These are phyloP conservation scores for Alectoria sarmentosa DNA, from an alignment of 495 filamentous ascomycete species.

Conservation along the genomic window DNA sequence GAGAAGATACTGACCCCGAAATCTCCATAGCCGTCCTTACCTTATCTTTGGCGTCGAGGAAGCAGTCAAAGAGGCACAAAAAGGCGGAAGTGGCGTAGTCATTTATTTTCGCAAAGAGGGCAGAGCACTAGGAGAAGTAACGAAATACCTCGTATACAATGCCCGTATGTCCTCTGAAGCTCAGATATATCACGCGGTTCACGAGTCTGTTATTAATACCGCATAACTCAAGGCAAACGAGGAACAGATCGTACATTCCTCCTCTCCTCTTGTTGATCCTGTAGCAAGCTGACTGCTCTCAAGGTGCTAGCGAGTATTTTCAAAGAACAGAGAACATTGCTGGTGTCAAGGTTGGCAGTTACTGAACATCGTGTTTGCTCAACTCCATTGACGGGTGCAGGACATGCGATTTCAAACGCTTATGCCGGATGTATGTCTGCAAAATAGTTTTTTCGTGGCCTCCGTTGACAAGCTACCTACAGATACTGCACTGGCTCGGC, in stretches of 20 bases:
- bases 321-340: constrained; percentile 95
- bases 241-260: constrained; percentile 26
- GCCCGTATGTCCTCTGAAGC: constrained; percentile 51
- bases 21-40: constrained; percentile 56
- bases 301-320: constrained; percentile 92
- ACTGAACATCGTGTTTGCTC: constrained; percentile 16
- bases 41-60: constrained; percentile 95
- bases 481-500: constrained; percentile 93
- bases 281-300: background rate
- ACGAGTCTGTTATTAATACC: constrained; percentile 11
- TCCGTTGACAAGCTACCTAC: constrained; percentile 22
- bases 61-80: constrained; percentile 93
- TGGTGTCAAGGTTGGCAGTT: constrained; percentile 58
- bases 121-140: constrained; percentile 84
- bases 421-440: constrained; percentile 67
- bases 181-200: background rate
- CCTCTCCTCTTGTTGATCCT: background rate
- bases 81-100: constrained; percentile 88
- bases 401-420: constrained; percentile 99
- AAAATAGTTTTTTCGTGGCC: constrained; percentile 11
- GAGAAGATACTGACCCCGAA: background rate
- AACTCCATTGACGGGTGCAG: constrained; percentile 20
- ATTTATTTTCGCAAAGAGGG: constrained; percentile 99
- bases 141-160: constrained; percentile 97
- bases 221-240: constrained; percentile 24